A percentile compares a stretch with the other conserved stretches of the same genome.
Conservation (phyloP, 1,284 basidiomycete species). For the Hypsizygus ulmarius region DNA sequence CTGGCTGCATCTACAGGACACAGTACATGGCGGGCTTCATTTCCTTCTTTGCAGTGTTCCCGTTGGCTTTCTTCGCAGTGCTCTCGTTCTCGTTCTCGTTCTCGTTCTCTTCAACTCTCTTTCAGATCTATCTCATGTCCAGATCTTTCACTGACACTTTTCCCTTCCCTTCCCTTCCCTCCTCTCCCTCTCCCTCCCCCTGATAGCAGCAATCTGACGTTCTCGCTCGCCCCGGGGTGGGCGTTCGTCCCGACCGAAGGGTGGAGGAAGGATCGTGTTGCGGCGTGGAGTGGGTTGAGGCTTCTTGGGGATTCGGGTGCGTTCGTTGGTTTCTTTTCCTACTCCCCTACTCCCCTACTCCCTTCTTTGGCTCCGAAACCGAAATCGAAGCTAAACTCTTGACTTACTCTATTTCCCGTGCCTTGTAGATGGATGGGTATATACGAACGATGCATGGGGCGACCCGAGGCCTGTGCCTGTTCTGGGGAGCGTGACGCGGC, state of each 20-base stretch:
- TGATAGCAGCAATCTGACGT: conserved; percentile 71
- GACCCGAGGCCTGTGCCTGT: conserved; percentile 43
- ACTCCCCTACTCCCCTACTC: not conserved
- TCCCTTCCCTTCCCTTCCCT: conserved; percentile 7
- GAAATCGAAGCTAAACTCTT: not conserved
- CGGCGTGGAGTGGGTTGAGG: conserved; percentile 50
- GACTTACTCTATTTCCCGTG: not conserved
- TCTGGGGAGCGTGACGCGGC: conserved; percentile 47
- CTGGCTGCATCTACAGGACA: too few relatives aligned
- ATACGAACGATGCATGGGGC: conserved; percentile 72
- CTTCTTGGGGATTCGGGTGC: conserved; percentile 35
- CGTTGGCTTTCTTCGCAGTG: too few relatives aligned
- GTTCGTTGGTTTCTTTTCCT: conserved; percentile 2
- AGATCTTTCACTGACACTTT: not conserved
- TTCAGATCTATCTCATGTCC: too few relatives aligned
- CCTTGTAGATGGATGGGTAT: conserved; percentile 69
- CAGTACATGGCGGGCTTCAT: too few relatives aligned
- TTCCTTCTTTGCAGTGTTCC: too few relatives aligned
- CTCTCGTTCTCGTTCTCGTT: too few relatives aligned
- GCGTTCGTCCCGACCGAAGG: conserved; percentile 69
- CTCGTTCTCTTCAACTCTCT: too few relatives aligned
- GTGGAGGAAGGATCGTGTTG: conserved; percentile 66
- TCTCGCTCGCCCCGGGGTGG: conserved; percentile 68
- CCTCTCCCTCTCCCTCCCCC: conserved; percentile 10
- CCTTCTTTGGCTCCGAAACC: not conserved